Evolutionary conservation across 129 eudicot species (phyloP), one percentile per base, ranked within the genome.

Genomic region (Erigeron canadensis): DNA sequence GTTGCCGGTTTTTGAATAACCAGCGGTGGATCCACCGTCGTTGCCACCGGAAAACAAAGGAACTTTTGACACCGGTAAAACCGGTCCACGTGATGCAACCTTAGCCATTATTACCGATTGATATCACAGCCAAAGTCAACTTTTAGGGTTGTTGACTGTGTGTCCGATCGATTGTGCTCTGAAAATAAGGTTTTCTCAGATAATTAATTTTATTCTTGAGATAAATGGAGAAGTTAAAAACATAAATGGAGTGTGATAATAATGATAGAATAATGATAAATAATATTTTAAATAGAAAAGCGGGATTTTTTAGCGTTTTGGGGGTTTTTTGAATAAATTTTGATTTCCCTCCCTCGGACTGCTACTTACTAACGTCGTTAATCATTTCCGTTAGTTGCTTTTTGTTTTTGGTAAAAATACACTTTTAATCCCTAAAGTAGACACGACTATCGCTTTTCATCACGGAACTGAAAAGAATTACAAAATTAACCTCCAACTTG

Each of bases 51-150:
- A 71, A 70, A 83, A 84, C 72, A 81, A 73, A 43, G 61, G 78
- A 28, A 79, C 43, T 71, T 81, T 84, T 4, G 85, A 74, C n/a
- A 80, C 75, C 54, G 77, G 77, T 12, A 63, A 53, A 68, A 89
- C 46, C 10, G 85, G 81, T 34, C 85, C 85, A 10, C 86, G 88
- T 37, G 86, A 54, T 58, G 96, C 97, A 34, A 87, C 96, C 73
- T 87, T 86, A 8, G 96, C 89, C 98, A 94, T 94, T 42, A 17
- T 41, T 16, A 40, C 71, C 37, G 41, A 61, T 65, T 67, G 60
- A 47, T 45, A 40, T 44, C 40, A 17, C 72, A 51, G 45, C 44
- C 72, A 37, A 71, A 74, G 46, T 55, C 63, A 22, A 65, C 64
- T 73, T 64, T 75, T 23, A 6, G 21, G 63, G n/a, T n/a, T n/a